Evolutionary conservation across 2,329 filamentous ascomycete species (phyloP), one percentile per base, ranked within the genome.

Genomic region (Penicillium rolfsii): DNA sequence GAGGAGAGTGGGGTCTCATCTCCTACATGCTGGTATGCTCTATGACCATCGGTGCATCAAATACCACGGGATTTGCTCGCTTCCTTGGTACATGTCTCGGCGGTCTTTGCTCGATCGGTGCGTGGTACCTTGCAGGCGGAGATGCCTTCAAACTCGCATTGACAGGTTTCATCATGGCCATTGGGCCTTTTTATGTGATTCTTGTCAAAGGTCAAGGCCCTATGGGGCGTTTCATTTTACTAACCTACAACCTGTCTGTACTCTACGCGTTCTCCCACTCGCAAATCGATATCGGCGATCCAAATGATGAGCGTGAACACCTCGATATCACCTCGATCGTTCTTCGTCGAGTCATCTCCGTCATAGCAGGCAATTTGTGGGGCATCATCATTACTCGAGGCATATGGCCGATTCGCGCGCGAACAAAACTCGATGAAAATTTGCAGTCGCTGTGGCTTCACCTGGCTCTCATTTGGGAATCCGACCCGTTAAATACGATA

Each of bases 21-120:
- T 97, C 93, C 0, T 98, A 97, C 80, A 98, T 98, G 94, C 87
- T 98, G 72, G 95, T 99, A 26, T 96, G 93, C 73, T 93, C 91
- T 38, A 98, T 97, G 93, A 99, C 94, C 0, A 94, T 97, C 26
- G 95, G 95, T 33, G 93, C 95, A 8, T 91, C 93, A 28, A 99
- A 98, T 75, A 97, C 94, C 1, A 97, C 95, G 0, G 93, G 93
- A 4, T 87, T 88, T 72, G 88, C 93, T 50, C 88, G 95, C 67
- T 94, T 98, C 73, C 81, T 91, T 6, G 95, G 94, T 60, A 99
- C 94, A 0, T 83, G 92, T 36, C 82, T 96, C 41, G 95, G 95
- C 16, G 93, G 91, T 8, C 73, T 84, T 1, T 89, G 89, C 64
- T 91, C 94, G 0, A 83, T 93, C 35, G 66, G 89, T 11, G 87